Evolutionary conservation across 2,329 filamentous ascomycete species (phyloP).

Genomic region (Sclerotinia spermophila): DNA sequence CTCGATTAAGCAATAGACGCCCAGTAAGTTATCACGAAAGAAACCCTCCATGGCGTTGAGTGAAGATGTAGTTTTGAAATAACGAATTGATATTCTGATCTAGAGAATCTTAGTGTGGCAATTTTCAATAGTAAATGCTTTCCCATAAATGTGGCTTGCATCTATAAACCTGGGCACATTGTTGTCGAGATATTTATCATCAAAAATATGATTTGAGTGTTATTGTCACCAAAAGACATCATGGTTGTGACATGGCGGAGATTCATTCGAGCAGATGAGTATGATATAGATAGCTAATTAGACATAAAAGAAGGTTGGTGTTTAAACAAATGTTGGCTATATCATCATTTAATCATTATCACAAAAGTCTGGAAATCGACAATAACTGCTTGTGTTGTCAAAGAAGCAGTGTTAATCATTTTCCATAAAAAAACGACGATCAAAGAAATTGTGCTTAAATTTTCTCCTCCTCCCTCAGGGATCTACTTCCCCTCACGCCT

Average conservation of each 20-base stretch:
- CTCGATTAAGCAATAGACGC: neutral
- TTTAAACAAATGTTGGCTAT: too few species aligned
- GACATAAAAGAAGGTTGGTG: neutral
- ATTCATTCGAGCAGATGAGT: neutral
- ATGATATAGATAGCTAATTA: accelerated
- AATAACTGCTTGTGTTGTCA: neutral
- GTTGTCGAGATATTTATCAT: neutral
- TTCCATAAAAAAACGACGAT: neutral
- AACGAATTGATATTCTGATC: neutral
- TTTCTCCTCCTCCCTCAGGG: neutral
- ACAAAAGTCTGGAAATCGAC: neutral
- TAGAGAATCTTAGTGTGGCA: neutral
- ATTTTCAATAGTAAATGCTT: neutral
- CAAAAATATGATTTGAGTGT: accelerated
- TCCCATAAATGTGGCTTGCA: neutral
- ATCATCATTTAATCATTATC: neutral
- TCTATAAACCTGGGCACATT: accelerated
- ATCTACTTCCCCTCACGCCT: neutral
- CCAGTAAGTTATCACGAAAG: too few species aligned
- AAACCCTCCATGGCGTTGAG: neutral
- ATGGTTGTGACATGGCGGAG: neutral
- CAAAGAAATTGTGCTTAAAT: neutral
- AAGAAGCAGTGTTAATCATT: neutral
- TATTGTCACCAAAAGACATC: neutral
- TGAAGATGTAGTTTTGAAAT: neutral